These are phyloP conservation scores for Halophytophthora polymorphica DNA, from an alignment of 352 stramenopile genomes.

Conservation along the genomic window DNA sequence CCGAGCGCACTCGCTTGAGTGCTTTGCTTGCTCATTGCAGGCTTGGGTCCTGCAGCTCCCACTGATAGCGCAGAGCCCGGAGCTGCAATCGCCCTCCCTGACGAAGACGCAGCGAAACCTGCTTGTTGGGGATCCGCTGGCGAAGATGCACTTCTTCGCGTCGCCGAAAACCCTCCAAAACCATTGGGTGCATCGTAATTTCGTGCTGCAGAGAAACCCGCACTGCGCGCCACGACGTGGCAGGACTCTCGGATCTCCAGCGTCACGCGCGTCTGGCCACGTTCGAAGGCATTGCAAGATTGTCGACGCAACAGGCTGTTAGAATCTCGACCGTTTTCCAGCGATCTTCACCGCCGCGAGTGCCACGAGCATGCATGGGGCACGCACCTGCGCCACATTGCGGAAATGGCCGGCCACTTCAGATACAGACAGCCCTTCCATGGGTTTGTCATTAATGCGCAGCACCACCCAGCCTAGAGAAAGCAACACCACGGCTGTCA, in stretches of 20 bases:
- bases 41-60: slow-evolving; percentile 11
- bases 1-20: not conserved
- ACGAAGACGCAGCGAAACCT: slow-evolving; percentile 12
- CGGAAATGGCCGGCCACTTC: slow-evolving; percentile 45
- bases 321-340: too few species aligned
- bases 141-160: not conserved
- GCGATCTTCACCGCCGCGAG: too few species aligned
- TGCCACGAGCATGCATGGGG: not conserved
- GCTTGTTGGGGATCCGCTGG: too few species aligned
- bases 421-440: slow-evolving; percentile 28
- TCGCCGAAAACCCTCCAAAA: not conserved
- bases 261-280: slow-evolving; percentile 21
- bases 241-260: slow-evolving; percentile 18
- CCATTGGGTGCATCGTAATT: slow-evolving; percentile 5
- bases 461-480: slow-evolving; percentile 39
- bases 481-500: not conserved
- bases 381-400: slow-evolving; percentile 29
- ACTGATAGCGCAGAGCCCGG: slow-evolving; percentile 24
- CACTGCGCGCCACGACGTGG: not conserved
- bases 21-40: slow-evolving; percentile 4
- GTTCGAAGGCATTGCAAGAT: not conserved
- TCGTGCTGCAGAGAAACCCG: slow-evolving; percentile 6
- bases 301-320: not conserved
- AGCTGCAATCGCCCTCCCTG: slow-evolving; percentile 28
- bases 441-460: slow-evolving; percentile 32